Evolutionary conservation across 345 rosid species (phyloP), one percentile per base, ranked within the genome.

Genomic region (Corchorus capsularis): DNA sequence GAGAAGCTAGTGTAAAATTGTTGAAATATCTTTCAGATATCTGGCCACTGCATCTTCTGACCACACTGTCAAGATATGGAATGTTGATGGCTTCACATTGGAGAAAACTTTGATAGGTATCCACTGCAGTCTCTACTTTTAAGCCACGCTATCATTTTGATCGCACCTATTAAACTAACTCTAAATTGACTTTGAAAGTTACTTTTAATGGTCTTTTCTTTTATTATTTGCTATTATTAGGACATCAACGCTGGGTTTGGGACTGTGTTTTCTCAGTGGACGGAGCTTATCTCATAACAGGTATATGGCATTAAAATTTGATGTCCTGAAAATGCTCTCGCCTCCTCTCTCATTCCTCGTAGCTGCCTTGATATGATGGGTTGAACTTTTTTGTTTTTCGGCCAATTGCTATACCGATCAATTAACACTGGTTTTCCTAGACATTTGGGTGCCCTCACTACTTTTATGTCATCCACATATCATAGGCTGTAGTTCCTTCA

Each of bases 221-320:
- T 52, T 50, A 69, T 34, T 70, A 75, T 43, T 16, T 20, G 20
- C 1, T 80, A 61, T 69, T 50, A 19, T 78, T 83, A 93, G 99
- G 99, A 80, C 99, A 96, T 78, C 88, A 85, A 60, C 94, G 97
- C 66, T 96, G 99, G 98, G 97, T 96, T 0, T 93, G 98, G 99
- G 98, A 96, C 83, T 93, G 97, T 43, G 97, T 94, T 83, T 96
- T 96, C 86, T 96, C 98, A 4, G 99, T 93, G 16, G 99, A 96
- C 75, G 99, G 98, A 71, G 98, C 97, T 66, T 96, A 88, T 85
- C 91, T 93, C 63, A 91, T 96, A 59, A 93, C 99, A 84, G 97
- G 98, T 93, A 75, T 66, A 65, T 64, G 11, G 19, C 52, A 56
- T 72, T 72, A 37, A 55, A 19, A 19, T 59, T 41, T 19, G 27